These are phyloP conservation scores for Triticum aestivum DNA, from an alignment of 176 grass and related monocot species.

Conservation along the genomic window IWGSC_CS_RefSeq_v2.1 NC_057804.1:186065435-186065934, in stretches of 20 bases:
- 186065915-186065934: conserved; percentile 38
- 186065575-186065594: not conserved
- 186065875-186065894: not conserved
- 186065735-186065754: not conserved
- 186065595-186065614: not conserved
- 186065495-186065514: conserved; percentile 14
- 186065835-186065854: not conserved
- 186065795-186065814: not conserved
- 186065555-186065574: not conserved
- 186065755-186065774: not conserved
- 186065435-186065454: not conserved
- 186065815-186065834: conserved; percentile 16
- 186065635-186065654: not conserved
- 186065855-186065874: conserved; percentile 12
- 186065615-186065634: not conserved
- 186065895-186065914: not conserved
- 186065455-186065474: not conserved
- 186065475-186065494: not conserved
- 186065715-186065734: not conserved
- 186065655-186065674: not conserved
- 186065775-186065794: not conserved
- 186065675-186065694: not conserved
- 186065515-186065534: not conserved
- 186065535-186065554: not conserved
- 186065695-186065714: not conserved